Percentiles rank a stretch among this genome's conserved stretches.
phyloP scores from a whole-genome alignment of 2,329 filamentous ascomycete species.

The Bisporella sp. region DNA sequence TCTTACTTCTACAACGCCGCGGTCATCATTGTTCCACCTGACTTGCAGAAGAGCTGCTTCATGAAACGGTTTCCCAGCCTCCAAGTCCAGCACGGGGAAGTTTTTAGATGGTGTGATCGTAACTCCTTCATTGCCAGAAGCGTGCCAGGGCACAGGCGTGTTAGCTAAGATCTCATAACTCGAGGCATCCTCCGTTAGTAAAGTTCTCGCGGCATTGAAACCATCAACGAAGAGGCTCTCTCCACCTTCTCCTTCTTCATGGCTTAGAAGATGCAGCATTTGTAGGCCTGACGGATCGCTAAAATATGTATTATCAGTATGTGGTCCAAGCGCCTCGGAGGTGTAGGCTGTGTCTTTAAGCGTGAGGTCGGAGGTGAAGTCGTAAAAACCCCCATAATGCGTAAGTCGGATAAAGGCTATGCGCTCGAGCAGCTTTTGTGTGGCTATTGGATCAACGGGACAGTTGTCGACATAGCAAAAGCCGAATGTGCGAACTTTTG shows the following conservation, averaged over 20 bases:
- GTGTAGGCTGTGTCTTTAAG: conserved; percentile 92
- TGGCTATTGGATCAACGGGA: conserved; percentile 63
- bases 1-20: conserved; percentile 46
- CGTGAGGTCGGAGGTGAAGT: conserved; percentile 84
- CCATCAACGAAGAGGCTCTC: conserved; percentile 80
- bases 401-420: conserved; percentile 71
- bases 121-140: conserved; percentile 80
- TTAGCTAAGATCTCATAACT: conserved; percentile 52
- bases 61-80: neutral
- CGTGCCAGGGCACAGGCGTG: conserved; percentile 65
- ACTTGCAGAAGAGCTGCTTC: conserved; percentile 51
- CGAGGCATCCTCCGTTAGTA: conserved; percentile 45
- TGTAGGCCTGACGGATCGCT: conserved; percentile 87
- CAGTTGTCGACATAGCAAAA: conserved; percentile 71
- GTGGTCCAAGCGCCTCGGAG: conserved; percentile 70
- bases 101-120: conserved; percentile 65
- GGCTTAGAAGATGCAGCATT: conserved; percentile 84
- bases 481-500: conserved; percentile 58
- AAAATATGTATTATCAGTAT: conserved; percentile 96
- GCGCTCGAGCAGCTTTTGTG: conserved; percentile 65
- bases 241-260: conserved; percentile 64
- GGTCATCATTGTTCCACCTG: conserved; percentile 90
- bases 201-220: conserved; percentile 60
- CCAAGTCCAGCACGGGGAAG: conserved; percentile 67
- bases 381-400: conserved; percentile 59